These are phyloP conservation scores for Solanum ahanhuiri DNA, from an alignment of 257 asterid species.

Conservation along the genomic window DNA sequence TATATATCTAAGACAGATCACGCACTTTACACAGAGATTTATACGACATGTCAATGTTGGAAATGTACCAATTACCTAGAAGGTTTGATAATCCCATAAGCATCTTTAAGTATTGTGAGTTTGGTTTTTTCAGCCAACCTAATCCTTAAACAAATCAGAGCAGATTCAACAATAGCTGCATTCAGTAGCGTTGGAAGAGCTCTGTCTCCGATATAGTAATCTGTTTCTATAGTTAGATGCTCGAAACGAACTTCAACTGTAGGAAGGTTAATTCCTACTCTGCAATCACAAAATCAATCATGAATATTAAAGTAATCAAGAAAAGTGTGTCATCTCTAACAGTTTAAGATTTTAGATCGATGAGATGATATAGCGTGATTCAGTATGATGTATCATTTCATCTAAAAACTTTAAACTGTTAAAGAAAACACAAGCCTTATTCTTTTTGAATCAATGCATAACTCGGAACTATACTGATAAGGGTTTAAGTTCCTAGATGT, in stretches of 20 bases:
- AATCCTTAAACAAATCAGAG: constrained; percentile 30
- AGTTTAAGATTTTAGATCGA: no score
- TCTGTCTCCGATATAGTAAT: constrained; percentile 51
- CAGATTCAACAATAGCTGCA: constrained; percentile 33
- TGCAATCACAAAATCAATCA: constrained; percentile 2
- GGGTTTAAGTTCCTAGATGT: no score
- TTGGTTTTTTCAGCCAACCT: constrained; percentile 34
- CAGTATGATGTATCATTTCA: no score
- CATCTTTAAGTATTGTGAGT: constrained; percentile 47
- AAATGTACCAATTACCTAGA: constrained; percentile 30
- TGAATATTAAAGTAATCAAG: no score
- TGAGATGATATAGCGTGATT: no score
- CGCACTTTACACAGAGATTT: not conserved
- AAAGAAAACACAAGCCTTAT: not conserved
- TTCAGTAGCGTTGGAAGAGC: constrained; percentile 59
- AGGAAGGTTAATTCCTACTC: constrained; percentile 56
- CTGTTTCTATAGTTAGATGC: constrained; percentile 39
- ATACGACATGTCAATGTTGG: not conserved
- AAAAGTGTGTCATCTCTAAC: no score
- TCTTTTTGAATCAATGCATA: not conserved
- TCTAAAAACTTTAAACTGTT: no score
- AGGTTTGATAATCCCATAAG: constrained; percentile 54
- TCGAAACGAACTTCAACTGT: constrained; percentile 55
- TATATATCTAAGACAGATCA: not conserved
- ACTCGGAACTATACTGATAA: not conserved